phyloP scores from a whole-genome alignment of 257 asterid genomes.

The Lycium barbarum region DNA sequence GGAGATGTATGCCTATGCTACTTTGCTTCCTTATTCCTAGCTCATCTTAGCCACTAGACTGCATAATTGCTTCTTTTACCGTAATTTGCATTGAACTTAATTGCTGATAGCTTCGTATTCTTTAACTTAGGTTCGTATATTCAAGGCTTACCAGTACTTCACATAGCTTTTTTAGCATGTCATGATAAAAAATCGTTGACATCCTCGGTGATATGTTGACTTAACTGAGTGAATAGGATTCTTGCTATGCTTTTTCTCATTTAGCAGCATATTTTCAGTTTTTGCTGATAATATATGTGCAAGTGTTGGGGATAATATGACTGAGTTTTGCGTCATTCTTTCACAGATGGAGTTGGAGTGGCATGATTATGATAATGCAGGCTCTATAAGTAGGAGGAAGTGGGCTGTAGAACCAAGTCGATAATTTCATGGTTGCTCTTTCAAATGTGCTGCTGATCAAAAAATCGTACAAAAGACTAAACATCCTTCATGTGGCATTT shows the following conservation, averaged over 20 bases:
- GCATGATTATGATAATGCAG: conserved; percentile 68
- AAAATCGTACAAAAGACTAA: conserved; percentile 4
- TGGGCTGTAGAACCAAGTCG: conserved; percentile 48
- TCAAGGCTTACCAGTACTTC: not conserved
- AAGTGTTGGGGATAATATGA: not conserved
- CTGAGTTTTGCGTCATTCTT: not conserved
- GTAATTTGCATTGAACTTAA: not conserved
- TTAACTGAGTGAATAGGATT: not conserved
- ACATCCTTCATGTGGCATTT: not conserved
- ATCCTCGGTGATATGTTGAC: not conserved
- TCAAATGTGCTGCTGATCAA: not conserved
- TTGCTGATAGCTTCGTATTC: not conserved
- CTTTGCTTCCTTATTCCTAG: conserved; percentile 8
- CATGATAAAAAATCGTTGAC: not conserved
- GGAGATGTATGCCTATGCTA: conserved; percentile 65
- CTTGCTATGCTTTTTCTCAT: not conserved
- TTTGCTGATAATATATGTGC: not conserved
- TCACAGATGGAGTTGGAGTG: conserved; percentile 89
- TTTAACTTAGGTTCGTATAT: not conserved
- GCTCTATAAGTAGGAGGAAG: conserved; percentile 60
- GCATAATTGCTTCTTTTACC: not conserved
- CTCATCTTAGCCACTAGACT: not conserved
- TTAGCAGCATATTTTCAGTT: not conserved
- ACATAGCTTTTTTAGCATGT: not conserved
- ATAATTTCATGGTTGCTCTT: conserved; percentile 34